Conservation (phyloP, 75 land plant species). For the Sequoia sempervirens region DNA sequence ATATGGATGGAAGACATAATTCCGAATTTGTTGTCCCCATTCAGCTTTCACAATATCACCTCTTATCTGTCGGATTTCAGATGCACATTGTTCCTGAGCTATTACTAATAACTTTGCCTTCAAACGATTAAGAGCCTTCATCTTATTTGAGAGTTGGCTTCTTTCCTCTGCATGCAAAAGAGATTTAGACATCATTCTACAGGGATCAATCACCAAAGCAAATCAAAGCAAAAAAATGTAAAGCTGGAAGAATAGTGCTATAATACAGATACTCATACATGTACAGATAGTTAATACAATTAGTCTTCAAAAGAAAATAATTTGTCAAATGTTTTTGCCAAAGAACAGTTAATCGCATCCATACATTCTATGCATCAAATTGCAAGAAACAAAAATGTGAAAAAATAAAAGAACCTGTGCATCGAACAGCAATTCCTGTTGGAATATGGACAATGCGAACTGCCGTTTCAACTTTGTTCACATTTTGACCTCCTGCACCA, state of each 20-base stretch:
- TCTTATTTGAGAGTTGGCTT: slow-evolving; percentile 80
- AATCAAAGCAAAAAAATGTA: not conserved
- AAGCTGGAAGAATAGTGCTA: not conserved
- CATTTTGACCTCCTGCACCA: slow-evolving; percentile 98
- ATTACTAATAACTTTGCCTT: slow-evolving; percentile 88
- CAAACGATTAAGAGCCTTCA: slow-evolving; percentile 68
- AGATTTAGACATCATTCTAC: not conserved
- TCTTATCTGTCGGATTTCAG: slow-evolving; percentile 87
- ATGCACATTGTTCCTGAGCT: slow-evolving; percentile 86
- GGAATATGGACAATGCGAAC: slow-evolving; percentile 97
- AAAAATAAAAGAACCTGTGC: slow-evolving; percentile 60
- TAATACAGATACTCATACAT: not conserved
- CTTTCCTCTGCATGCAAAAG: slow-evolving; percentile 68
- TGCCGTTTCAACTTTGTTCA: slow-evolving; percentile 97
- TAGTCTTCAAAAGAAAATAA: not conserved
- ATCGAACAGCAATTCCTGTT: slow-evolving; percentile 84
- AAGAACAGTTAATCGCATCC: not conserved
- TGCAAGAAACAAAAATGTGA: not conserved
- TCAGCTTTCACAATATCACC: slow-evolving; percentile 97
- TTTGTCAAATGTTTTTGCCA: not conserved
- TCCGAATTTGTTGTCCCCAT: slow-evolving; percentile 98
- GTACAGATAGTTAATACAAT: not conserved
- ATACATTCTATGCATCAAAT: not conserved
- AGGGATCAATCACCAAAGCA: not conserved
- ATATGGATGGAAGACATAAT: slow-evolving; percentile 98